phyloP scores from a whole-genome alignment of 148 eudicot genomes.

The Vaccinium darrowii region DNA sequence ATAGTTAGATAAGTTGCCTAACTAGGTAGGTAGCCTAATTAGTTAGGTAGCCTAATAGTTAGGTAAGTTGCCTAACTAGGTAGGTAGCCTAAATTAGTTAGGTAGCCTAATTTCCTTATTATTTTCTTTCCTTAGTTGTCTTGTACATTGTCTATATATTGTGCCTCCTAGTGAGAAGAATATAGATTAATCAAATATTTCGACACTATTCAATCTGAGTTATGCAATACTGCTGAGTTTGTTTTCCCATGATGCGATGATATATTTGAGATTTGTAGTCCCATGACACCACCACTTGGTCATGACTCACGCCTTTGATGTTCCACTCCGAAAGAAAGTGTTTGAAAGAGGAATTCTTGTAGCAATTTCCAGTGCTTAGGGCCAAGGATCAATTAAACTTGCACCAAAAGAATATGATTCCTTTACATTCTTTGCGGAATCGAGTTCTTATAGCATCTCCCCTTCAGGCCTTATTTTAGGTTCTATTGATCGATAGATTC shows the following conservation, averaged over 20 bases:
- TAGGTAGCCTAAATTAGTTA: too few species aligned
- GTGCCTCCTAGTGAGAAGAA: too few species aligned
- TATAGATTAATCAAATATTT: too few species aligned
- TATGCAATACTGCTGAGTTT: neutral
- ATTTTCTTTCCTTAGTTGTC: too few species aligned
- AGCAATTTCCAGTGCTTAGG: neutral
- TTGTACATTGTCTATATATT: too few species aligned
- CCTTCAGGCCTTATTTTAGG: neutral
- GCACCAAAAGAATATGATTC: neutral
- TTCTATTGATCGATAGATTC: neutral
- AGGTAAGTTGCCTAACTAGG: too few species aligned
- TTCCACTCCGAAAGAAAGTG: neutral
- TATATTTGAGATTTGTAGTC: neutral
- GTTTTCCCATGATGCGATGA: neutral
- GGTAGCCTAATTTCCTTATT: too few species aligned
- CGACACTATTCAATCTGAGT: neutral
- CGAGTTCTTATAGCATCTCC: neutral
- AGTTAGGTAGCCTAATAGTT: too few species aligned
- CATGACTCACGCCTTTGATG: neutral
- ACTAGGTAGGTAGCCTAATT: too few species aligned
- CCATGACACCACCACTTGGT: neutral
- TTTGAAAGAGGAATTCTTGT: neutral
- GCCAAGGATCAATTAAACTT: neutral
- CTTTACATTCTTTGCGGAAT: neutral
- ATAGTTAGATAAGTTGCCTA: too few species aligned